These are phyloP conservation scores for Pseudophaeomoniella oleicola DNA, from an alignment of 2,329 filamentous ascomycete species.

Conservation along the genomic window DNA sequence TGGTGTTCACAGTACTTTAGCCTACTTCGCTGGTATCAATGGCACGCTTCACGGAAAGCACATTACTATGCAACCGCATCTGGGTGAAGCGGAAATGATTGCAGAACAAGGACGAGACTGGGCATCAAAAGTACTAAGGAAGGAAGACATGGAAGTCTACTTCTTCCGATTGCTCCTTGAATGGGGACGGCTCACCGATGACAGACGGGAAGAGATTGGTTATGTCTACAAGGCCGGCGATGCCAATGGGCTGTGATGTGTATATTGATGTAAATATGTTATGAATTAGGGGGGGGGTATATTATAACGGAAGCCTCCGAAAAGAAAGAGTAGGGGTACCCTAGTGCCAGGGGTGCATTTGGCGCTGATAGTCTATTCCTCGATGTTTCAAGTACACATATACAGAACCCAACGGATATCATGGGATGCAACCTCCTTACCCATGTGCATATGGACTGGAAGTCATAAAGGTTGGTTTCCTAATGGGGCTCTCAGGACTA, in stretches of 20 bases:
- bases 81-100: constrained; percentile 47
- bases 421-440: too few relatives aligned
- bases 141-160: constrained; percentile 68
- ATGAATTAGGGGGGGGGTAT: too few relatives aligned
- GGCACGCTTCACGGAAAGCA: constrained; percentile 29
- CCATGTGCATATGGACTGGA: too few relatives aligned
- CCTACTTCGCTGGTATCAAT: constrained; percentile 52
- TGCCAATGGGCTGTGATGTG: not conserved
- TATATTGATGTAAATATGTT: too few relatives aligned
- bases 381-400: too few relatives aligned
- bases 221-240: constrained; percentile 14
- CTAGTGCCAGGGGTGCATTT: too few relatives aligned
- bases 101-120: constrained; percentile 51
- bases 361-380: too few relatives aligned
- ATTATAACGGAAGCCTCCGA: too few relatives aligned
- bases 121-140: constrained; percentile 47
- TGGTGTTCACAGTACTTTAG: constrained; percentile 56
- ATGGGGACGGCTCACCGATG: constrained; percentile 57
- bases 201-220: constrained; percentile 36
- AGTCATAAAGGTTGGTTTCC: too few relatives aligned
- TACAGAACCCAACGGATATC: too few relatives aligned
- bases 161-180: constrained; percentile 64
- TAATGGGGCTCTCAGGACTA: too few relatives aligned
- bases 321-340: too few relatives aligned
- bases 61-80: constrained; percentile 33